Evolutionary conservation across 2,329 filamentous ascomycete species (phyloP).

Genomic region (Fusarium cyanostomum): DNA sequence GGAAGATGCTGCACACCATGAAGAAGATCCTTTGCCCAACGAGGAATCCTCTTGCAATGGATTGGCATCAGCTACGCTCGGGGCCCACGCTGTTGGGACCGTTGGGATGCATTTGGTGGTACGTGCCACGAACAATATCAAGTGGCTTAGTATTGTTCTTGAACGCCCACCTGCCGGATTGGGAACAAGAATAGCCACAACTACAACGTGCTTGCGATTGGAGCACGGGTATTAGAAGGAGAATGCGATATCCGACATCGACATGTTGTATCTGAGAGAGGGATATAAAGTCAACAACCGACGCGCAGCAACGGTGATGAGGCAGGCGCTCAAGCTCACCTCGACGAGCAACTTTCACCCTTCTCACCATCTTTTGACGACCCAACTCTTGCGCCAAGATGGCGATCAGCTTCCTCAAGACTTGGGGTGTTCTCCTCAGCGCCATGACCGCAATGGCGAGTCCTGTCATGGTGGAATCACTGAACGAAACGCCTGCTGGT

Average conservation of each 20-base stretch:
- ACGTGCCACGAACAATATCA: slow-evolving; percentile 39
- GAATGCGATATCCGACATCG: slow-evolving; percentile 1
- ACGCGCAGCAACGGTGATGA: not conserved
- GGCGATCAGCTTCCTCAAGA: slow-evolving; percentile 5
- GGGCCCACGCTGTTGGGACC: slow-evolving; percentile 3
- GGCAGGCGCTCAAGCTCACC: not conserved
- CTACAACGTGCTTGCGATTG: not conserved
- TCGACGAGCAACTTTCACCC: slow-evolving; percentile 1
- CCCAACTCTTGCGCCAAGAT: slow-evolving; percentile 2
- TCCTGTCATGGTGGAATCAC: slow-evolving; percentile 36
- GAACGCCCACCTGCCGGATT: slow-evolving; percentile 15
- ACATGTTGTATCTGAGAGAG: not conserved
- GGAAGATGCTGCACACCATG: slow-evolving; percentile 1
- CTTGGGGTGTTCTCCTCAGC: slow-evolving; percentile 20
- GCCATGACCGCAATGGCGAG: slow-evolving; percentile 5
- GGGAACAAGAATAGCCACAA: slow-evolving; percentile 17
- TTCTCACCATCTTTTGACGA: not conserved
- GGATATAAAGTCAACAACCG: slow-evolving; percentile 30
- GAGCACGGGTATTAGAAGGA: not conserved
- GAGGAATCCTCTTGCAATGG: not conserved
- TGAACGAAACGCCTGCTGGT: slow-evolving; percentile 31
- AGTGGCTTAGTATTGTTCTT: slow-evolving; percentile 41
- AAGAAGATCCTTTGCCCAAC: not conserved
- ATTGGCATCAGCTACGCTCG: not conserved
- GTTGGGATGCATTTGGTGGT: slow-evolving; percentile 17